Evolutionary conservation across 768 basidiomycete species (phyloP), one percentile per base, ranked within the genome.

Genomic region (Termitomyces sp.): DNA sequence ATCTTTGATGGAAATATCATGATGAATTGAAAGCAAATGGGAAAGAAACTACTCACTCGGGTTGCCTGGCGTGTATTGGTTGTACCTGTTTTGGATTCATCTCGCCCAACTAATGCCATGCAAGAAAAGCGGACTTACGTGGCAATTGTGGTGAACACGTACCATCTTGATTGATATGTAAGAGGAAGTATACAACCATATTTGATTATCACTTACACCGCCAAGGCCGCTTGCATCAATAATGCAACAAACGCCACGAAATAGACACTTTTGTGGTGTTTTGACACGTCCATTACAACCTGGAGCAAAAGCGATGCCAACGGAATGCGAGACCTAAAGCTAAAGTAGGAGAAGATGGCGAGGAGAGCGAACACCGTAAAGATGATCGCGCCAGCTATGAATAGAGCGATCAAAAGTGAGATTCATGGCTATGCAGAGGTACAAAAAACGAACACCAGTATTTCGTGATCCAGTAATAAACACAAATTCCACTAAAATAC

Each of bases 341-440:
- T 91, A 65, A 80, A 91, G 76, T 94, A 94, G 32, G 87, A 82
- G 14, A 94, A 69, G 8, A 93, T 71, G 1, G 90, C 92, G 57
- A 94, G 71, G 34, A 93, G 63, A 0, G 92, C 89, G 60, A 94
- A 87, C 60, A 94, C 72, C 2, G 90, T 89, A 77, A 92, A 92
- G 61, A 94, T 86, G 67, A 94, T 89, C 2, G 92, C 92, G 9
- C 88, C 91, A 52, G 89, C 88, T 90, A 69, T 63, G 49, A 47
- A 25, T 1, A 37, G 62, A 56, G 7, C 11, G 47, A 37, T 4
- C 34, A 31, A 14, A 17, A 31, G 56, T 52, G 57, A 59, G 63
- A 49, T 1, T 1, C n/a, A 40, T 20, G 32, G 12, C 29, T 8
- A 14, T 17, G n/a, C 68, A 59, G 46, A 36, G 38, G 31, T 4